Evolutionary conservation across 1,139 yeast genomes (phyloP), one percentile per base, ranked within the genome.

Genomic region (Suhomyces panamericanus): DNA sequence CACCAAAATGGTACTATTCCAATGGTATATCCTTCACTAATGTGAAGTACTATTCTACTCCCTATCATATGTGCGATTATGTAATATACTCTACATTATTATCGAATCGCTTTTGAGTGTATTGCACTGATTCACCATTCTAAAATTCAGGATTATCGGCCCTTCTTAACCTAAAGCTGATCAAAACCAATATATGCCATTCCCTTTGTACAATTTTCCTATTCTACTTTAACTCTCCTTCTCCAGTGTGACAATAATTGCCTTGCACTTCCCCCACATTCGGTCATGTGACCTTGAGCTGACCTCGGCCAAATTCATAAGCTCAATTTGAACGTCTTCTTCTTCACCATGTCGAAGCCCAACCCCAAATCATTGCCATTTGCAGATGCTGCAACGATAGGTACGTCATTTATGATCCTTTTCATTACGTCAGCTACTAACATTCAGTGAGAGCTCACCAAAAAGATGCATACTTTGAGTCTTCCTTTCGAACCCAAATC

Each of bases 381-480:
- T 56, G 78, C 79, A 10, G 76, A 74, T 52, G 74, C 79, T 2
- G 77, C 78, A 10, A 72, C 78, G 0, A 73, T 73, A 50, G 76
- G 77, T 70, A 69, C 49, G 77, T 67, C 35, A 4, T 17, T 29
- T 22, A 12, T 14, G 17, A 8, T 6, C 8, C 14, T 16, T 15
- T 9, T 12, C 27, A 9, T 8, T 10, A 16, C 15, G 27, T 35
- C 22, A 8, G 6, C 11, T 31, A 52, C 62, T 57, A 57, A 58
- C 58, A 47, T 24, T 27, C 29, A 32, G 78, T 90, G 32, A 77
- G 96, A 48, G 90, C 97, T 4, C 85, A 87, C 61, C 97, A 90
- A 58, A 91, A 91, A 60, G 98, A 91, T 63, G 76, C 81, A 2
- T 87, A 84, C 55, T 80, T 87, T 39, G 87, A 85, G 56, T 68